Conservation (phyloP, 768 basidiomycete genomes). For the Lepiota brunneoincarnata region DNA sequence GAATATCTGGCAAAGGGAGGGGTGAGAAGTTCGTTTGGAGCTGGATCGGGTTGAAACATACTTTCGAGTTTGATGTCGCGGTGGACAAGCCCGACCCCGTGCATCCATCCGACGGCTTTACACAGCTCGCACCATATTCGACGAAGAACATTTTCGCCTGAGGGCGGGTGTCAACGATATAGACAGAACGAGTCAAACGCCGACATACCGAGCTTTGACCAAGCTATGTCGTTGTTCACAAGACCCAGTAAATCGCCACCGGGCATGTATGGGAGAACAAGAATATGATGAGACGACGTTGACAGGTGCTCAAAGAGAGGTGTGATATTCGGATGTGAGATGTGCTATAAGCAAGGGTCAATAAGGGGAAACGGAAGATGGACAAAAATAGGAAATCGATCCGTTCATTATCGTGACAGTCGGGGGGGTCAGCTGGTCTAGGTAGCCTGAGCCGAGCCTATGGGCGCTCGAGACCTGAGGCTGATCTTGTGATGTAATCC, state of each 20-base stretch:
- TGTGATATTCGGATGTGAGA: slow-evolving; percentile 80
- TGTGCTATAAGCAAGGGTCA: slow-evolving; percentile 46
- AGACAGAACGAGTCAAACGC: slow-evolving; percentile 2
- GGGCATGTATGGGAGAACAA: slow-evolving; percentile 71
- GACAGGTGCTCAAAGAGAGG: slow-evolving; percentile 69
- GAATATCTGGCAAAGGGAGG: slow-evolving; percentile 53
- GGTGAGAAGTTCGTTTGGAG: background rate
- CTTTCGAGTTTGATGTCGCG: slow-evolving; percentile 90
- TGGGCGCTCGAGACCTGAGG: no score
- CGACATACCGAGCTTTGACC: slow-evolving; percentile 33
- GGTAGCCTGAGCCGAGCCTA: no score
- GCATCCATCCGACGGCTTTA: slow-evolving; percentile 84
- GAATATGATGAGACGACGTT: slow-evolving; percentile 68
- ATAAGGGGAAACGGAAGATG: background rate
- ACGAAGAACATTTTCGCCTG: slow-evolving; percentile 50
- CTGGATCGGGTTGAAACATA: slow-evolving; percentile 27
- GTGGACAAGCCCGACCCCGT: slow-evolving; percentile 81
- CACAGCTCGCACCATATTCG: slow-evolving; percentile 77
- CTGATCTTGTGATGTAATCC: no score
- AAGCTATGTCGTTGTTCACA: slow-evolving; percentile 54
- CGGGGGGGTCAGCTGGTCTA: no score
- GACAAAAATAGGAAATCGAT: no score
- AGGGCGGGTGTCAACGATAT: slow-evolving; percentile 10
- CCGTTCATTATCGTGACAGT: no score
- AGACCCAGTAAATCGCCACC: slow-evolving; percentile 84